Conservation (phyloP, 805 yeast species). For the Hemisphaericaspora nanyangensis region DNA sequence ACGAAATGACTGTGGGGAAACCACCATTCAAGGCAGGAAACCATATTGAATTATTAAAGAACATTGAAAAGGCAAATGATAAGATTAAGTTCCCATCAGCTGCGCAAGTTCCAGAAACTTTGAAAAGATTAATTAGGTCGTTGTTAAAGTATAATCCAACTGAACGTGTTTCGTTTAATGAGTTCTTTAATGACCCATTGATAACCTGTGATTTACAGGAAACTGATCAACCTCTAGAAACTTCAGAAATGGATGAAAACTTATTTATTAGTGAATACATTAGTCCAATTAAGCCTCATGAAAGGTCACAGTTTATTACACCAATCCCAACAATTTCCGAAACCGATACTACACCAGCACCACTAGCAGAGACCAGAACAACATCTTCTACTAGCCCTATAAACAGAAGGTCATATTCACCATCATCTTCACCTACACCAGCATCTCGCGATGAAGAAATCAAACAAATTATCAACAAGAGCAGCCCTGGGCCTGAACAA, state of each 20-base stretch:
- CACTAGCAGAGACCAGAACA: not conserved
- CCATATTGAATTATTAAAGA: conserved; percentile 83
- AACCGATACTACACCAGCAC: not conserved
- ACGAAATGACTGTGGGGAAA: conserved; percentile 93
- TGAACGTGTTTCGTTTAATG: conserved; percentile 83
- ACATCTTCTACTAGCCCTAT: not conserved
- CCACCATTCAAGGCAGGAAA: conserved; percentile 95
- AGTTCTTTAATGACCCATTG: conserved; percentile 75
- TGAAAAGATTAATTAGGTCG: conserved; percentile 68
- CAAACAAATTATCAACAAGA: conserved; percentile 40
- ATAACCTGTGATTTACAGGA: conserved; percentile 52
- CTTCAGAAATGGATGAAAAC: conserved; percentile 69
- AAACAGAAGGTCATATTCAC: not conserved
- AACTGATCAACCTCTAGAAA: conserved; percentile 56
- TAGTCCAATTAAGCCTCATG: conserved; percentile 33
- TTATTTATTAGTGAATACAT: conserved; percentile 83
- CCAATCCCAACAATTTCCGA: conserved; percentile 11
- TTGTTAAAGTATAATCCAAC: conserved; percentile 80
- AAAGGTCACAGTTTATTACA: conserved; percentile 15
- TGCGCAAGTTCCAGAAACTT: conserved; percentile 59
- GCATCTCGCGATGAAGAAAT: conserved; percentile 39
- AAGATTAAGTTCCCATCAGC: conserved; percentile 70
- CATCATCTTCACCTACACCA: not conserved
- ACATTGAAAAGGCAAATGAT: conserved; percentile 80
- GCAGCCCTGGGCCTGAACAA: conserved; percentile 41